Evolutionary conservation across 2,329 filamentous ascomycete genomes (phyloP).

Genomic region (Zasmidium angulare): DNA sequence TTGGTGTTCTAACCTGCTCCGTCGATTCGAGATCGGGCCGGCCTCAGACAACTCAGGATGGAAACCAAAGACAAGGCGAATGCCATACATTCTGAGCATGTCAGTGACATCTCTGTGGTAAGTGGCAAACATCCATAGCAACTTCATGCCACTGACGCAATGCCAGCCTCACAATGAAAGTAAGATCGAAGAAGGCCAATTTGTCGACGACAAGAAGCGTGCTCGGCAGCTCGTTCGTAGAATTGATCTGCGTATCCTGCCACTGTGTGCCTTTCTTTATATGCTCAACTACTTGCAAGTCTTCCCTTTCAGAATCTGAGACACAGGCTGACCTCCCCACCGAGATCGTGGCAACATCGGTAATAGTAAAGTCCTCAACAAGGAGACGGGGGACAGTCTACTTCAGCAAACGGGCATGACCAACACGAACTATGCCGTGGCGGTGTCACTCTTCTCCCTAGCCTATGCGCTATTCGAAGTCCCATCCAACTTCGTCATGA

Average conservation of each 20-base stretch:
- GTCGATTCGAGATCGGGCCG: not conserved
- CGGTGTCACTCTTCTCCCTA: constrained; percentile 35
- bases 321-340: no score
- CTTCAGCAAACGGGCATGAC: constrained; percentile 62
- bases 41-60: not conserved
- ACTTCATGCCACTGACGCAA: not conserved
- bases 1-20: not conserved
- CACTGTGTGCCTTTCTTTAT: constrained; percentile 27
- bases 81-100: constrained; percentile 13
- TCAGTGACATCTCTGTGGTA: constrained; percentile 11
- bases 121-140: not conserved
- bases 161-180: constrained; percentile 5
- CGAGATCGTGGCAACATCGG: constrained; percentile 49
- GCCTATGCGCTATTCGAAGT: constrained; percentile 36
- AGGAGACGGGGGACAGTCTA: constrained; percentile 60
- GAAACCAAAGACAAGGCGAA: constrained; percentile 11
- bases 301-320: no score
- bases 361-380: constrained; percentile 62
- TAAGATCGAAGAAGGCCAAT: constrained; percentile 5
- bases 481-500: constrained; percentile 42
- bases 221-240: constrained; percentile 22
- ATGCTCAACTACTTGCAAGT: constrained; percentile 29
- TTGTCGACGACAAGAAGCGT: constrained; percentile 25
- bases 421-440: constrained; percentile 57
- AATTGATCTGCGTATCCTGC: constrained; percentile 26